Conservation (phyloP, 371 early-diverging fungal genomes). For the Mortierella polycephala region DNA sequence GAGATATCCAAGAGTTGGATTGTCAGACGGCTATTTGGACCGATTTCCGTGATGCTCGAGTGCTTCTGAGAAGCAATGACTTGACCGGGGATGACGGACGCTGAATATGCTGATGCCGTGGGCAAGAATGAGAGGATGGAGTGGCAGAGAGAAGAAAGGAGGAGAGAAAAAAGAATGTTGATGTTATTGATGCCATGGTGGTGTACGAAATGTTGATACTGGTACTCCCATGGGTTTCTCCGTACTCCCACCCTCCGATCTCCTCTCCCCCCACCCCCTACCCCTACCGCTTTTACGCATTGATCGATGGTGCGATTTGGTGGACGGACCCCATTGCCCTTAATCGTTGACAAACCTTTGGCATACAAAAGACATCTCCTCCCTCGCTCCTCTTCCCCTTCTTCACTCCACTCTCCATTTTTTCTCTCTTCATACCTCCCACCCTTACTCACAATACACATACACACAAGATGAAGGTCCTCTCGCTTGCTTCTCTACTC, state of each 20-base stretch:
- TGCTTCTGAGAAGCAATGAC: not conserved
- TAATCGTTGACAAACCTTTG: not conserved
- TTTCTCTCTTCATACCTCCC: not conserved
- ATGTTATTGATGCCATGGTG: too few species aligned
- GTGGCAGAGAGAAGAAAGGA: too few species aligned
- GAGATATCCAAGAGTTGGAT: conserved; percentile 33
- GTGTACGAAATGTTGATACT: too few species aligned
- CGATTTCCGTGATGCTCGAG: conserved; percentile 1
- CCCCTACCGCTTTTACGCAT: not conserved
- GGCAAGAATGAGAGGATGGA: too few species aligned
- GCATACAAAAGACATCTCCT: not conserved
- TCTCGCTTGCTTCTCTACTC: conserved; percentile 32
- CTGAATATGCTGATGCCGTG: not conserved
- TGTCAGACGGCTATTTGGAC: conserved; percentile 17
- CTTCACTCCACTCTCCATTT: not conserved
- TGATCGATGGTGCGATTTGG: not conserved
- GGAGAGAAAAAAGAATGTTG: too few species aligned
- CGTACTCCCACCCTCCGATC: too few species aligned
- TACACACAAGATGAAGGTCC: conserved; percentile 33
- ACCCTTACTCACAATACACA: not conserved
- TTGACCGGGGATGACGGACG: conserved; percentile 18
- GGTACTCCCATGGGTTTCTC: too few species aligned
- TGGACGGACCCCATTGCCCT: not conserved
- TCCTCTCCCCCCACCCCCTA: too few species aligned
- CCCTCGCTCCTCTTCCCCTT: not conserved